Base-by-base conservation (phyloP, 2,329 filamentous ascomycete species). In the Fusarium newnesense region DNA sequence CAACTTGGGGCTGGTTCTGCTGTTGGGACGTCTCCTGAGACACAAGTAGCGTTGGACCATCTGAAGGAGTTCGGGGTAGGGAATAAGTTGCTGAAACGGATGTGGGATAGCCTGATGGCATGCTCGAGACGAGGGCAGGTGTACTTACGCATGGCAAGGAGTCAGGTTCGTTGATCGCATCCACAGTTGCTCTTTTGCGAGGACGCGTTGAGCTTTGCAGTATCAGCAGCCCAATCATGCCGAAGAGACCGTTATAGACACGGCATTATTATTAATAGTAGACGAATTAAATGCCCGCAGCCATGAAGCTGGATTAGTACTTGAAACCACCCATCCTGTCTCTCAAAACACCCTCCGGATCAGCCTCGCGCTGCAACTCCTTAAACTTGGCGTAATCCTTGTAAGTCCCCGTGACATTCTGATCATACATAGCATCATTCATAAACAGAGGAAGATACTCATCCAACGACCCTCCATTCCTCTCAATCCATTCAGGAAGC, bases 361-460 rank as follows among this genome's bases (percentile, higher is more conserved):
- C 64, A 34, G 46, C 54, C 16, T 68, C 46, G 4, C 42, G 54
- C 54, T 68, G 65, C 2, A 68, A 15, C 0, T 19, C n/a, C 36
- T 68, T 68, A 10, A 68, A 62, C 47, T 68, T 68, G 1, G 46
- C 54, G 15, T 68, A 68, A 9, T 68, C 47, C 36, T 37, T 61
- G 7, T 68, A 68, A 2, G 24, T 68, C 1, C 63, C 65, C 1
- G 65, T 68, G 7, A 68, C 65, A 19, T 68, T 68, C 21, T 68
- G 65, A 49, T 68, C 64, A 7, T 6, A 47, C 63, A 68, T 62
- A 10, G 65, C 65, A 28, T 68, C 65, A 9, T 68, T 68, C 64
- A 68, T 68, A 5, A 68, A 68, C 7, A 68, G 4, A 8, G 65
- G 65, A 9, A 68, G 42, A 10, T 68, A 68, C 13, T 37, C 19